phyloP scores from a whole-genome alignment of 2,329 filamentous ascomycete genomes.

The Fusarium sp. region DNA sequence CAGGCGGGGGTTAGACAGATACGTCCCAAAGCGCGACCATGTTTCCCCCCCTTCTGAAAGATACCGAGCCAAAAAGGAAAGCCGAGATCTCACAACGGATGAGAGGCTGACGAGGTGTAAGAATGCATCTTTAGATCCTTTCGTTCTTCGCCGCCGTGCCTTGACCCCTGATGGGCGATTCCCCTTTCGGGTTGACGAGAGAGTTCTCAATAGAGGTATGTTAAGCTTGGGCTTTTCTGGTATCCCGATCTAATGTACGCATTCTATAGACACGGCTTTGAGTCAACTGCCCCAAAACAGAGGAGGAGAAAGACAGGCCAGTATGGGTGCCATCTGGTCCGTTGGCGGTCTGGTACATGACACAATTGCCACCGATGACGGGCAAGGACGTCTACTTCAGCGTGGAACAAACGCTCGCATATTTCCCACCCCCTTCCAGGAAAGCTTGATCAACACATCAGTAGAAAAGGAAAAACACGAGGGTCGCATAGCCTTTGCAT shows the following conservation, averaged over 20 bases:
- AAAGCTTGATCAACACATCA: constrained; percentile 59
- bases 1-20: constrained; percentile 61
- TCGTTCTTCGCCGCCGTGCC: constrained; percentile 51
- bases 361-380: constrained; percentile 71
- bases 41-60: constrained; percentile 58
- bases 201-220: constrained; percentile 33
- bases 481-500: constrained; percentile 82
- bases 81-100: constrained; percentile 58
- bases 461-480: constrained; percentile 80
- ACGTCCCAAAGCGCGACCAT: constrained; percentile 62
- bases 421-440: constrained; percentile 68
- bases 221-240: not conserved
- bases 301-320: constrained; percentile 65
- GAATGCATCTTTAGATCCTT: constrained; percentile 60
- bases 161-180: constrained; percentile 27
- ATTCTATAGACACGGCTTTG: constrained; percentile 47
- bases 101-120: constrained; percentile 64
- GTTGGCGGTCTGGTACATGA: constrained; percentile 79
- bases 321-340: constrained; percentile 81
- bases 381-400: constrained; percentile 74
- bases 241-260: constrained; percentile 18
- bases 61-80: constrained; percentile 62
- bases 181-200: constrained; percentile 33
- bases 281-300: constrained; percentile 44
- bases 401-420: constrained; percentile 81